Percentiles rank a stretch among this genome's conserved stretches.
Evolutionary conservation across 345 rosid species (phyloP).

Genomic region (Syzygium grande): DNA sequence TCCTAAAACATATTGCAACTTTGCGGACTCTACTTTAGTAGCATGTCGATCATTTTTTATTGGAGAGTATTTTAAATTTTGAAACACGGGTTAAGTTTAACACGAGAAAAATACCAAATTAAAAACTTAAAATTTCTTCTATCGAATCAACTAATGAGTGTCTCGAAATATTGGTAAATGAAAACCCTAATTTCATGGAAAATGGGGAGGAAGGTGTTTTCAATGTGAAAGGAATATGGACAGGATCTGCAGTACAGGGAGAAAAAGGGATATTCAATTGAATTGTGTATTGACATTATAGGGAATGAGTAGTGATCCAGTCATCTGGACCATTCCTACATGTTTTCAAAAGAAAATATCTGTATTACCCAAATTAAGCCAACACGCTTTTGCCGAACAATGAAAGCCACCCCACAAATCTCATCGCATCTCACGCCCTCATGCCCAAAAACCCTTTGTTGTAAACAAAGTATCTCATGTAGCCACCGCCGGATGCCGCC

Average conservation of each 20-base stretch:
- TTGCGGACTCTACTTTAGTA: rapidly evolving
- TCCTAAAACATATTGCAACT: rapidly evolving
- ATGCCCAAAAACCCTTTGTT: background rate
- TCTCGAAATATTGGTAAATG: background rate
- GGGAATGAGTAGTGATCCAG: background rate
- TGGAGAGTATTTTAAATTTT: background rate
- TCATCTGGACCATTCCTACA: background rate
- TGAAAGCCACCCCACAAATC: background rate
- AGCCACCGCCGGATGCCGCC: background rate
- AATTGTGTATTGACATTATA: background rate
- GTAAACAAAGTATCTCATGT: background rate
- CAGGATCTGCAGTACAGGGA: background rate
- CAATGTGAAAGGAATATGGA: background rate
- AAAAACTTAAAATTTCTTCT: background rate
- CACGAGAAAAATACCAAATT: background rate
- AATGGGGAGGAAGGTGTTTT: background rate
- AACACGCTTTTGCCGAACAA: background rate
- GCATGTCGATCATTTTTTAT: rapidly evolving
- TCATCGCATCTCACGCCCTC: background rate
- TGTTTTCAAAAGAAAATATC: background rate
- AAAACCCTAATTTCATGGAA: background rate
- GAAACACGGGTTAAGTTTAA: background rate
- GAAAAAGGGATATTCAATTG: background rate
- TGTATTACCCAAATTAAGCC: background rate
- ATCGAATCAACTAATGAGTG: too few species aligned